phyloP scores from a whole-genome alignment of 768 basidiomycete genomes.

The Exidia glandulosa region DNA sequence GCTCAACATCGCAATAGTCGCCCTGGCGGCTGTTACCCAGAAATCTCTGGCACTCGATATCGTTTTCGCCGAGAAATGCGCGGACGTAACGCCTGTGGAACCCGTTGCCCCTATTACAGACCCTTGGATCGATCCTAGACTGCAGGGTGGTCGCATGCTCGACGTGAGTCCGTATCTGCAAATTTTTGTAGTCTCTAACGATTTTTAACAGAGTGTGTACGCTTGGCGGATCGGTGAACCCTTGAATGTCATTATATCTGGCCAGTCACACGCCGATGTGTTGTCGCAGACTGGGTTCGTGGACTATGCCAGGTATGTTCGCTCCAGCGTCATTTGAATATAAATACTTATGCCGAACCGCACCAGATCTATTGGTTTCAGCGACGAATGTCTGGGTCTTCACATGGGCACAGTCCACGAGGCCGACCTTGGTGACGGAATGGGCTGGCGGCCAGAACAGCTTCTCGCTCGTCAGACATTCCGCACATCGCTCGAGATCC shows the following conservation, averaged over 20 bases:
- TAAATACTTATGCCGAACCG: background rate
- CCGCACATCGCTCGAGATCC: constrained; percentile 29
- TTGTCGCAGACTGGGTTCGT: constrained; percentile 65
- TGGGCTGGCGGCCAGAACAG: constrained; percentile 54
- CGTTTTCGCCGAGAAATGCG: no score
- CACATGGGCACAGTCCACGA: constrained; percentile 66
- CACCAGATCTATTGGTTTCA: constrained; percentile 66
- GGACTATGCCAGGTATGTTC: constrained; percentile 51
- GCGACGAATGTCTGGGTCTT: constrained; percentile 71
- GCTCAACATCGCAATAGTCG: no score
- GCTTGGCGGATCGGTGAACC: constrained; percentile 48
- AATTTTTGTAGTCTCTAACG: background rate
- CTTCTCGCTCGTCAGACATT: constrained; percentile 71
- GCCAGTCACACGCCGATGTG: constrained; percentile 65
- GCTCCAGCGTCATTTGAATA: background rate
- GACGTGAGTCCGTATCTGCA: constrained; percentile 43
- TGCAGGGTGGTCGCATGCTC: constrained; percentile 60
- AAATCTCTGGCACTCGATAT: no score
- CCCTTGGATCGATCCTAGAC: constrained; percentile 55
- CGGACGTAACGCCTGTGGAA: no score
- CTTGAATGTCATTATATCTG: constrained; percentile 74
- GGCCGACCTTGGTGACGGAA: constrained; percentile 81
- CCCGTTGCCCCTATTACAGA: no score
- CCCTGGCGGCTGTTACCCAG: no score
- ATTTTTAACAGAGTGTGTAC: background rate